These are phyloP conservation scores for Diplodia sapinea DNA, from an alignment of 2,329 filamentous ascomycete genomes.

Conservation along the genomic window DNA sequence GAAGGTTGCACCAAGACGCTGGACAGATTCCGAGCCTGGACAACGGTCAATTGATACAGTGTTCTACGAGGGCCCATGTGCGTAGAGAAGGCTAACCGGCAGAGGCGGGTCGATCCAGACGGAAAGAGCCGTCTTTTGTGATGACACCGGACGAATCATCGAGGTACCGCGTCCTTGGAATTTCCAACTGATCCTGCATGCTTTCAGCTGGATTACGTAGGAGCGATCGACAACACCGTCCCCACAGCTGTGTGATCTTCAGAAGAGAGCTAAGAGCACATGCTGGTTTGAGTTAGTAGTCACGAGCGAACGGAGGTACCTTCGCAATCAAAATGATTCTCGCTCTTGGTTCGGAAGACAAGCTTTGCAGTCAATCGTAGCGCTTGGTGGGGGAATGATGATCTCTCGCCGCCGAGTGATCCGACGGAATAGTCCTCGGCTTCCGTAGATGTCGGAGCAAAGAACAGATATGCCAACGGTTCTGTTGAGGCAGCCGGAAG, in stretches of 20 bases:
- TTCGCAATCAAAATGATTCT: background rate
- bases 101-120: background rate
- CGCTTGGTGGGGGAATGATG: background rate
- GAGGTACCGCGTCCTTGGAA: background rate
- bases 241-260: background rate
- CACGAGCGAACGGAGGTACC: background rate
- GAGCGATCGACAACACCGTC: background rate
- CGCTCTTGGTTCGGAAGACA: background rate
- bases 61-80: background rate
- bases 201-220: background rate
- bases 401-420: background rate
- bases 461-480: background rate
- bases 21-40: background rate
- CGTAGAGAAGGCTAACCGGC: background rate
- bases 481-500: background rate
- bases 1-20: background rate
- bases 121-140: background rate
- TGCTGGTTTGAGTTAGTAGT: background rate
- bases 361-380: background rate
- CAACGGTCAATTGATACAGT: background rate
- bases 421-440: background rate
- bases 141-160: background rate
- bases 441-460: background rate
- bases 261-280: background rate
- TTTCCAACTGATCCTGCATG: background rate